Conservation (phyloP, 176 grass and related monocot genomes). For the Avena insularis region DNA sequence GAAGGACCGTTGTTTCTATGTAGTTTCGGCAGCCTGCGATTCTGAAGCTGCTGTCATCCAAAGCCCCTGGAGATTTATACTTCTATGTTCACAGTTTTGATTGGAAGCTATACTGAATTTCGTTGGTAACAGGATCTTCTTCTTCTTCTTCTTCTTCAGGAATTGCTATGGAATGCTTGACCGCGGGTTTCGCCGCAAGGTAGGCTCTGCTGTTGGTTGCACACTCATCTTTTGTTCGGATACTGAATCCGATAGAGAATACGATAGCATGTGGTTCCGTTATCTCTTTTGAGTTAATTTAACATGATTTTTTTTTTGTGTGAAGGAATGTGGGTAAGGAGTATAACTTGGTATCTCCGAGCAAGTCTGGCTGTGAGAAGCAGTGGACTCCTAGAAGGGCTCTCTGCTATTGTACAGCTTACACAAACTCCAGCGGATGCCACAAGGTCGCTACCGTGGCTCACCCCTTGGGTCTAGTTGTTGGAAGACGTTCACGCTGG, state of each 20-base stretch:
- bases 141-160: slow-evolving; percentile 5
- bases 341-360: neutral
- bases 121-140: neutral
- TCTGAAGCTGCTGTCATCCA: neutral
- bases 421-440: slow-evolving; percentile 29
- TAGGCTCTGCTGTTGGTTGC: neutral
- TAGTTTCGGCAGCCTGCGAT: neutral
- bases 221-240: neutral
- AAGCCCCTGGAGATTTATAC: neutral
- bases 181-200: slow-evolving; percentile 52
- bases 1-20: neutral
- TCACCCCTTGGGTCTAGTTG: slow-evolving; percentile 36
- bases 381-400: slow-evolving; percentile 33
- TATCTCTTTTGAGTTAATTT: neutral
- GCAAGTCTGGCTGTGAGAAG: slow-evolving; percentile 21
- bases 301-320: neutral
- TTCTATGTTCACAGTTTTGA: neutral
- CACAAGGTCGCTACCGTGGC: slow-evolving; percentile 27
- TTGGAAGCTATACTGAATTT: neutral
- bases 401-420: slow-evolving; percentile 31
- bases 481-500: slow-evolving; percentile 44
- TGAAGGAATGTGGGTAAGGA: slow-evolving; percentile 42
- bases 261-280: neutral
- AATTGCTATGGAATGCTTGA: slow-evolving; percentile 65
- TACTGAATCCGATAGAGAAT: neutral